These are phyloP conservation scores for Coprinopsis cinerea DNA, from an alignment of 768 basidiomycete species.

Conservation along the genomic window DNA sequence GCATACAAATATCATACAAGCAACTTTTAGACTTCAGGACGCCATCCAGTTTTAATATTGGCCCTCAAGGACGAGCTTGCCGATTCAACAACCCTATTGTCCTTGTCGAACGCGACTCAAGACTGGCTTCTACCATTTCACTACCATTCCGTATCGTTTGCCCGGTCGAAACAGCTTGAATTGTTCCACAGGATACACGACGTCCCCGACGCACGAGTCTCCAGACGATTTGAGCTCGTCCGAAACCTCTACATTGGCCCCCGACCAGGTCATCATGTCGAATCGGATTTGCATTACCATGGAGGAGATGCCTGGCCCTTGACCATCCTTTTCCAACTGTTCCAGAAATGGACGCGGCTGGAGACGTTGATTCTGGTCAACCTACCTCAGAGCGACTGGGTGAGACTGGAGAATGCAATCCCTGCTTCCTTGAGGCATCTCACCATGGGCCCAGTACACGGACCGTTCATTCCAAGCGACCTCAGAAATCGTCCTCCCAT, in stretches of 20 bases:
- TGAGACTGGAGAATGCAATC: constrained; percentile 23
- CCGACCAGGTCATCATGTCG: not conserved
- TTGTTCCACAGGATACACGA: constrained; percentile 18
- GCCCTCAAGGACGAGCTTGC: constrained; percentile 11
- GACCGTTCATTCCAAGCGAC: constrained; percentile 23
- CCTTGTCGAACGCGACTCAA: constrained; percentile 8
- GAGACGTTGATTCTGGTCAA: constrained; percentile 24
- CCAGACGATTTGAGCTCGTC: constrained; percentile 18
- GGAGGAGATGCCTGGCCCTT: constrained; percentile 25
- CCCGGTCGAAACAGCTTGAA: constrained; percentile 8
- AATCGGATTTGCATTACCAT: constrained; percentile 26
- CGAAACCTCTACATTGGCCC: constrained; percentile 28
- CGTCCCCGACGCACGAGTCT: constrained; percentile 13
- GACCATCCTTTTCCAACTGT: constrained; percentile 26
- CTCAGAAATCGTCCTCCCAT: constrained; percentile 21
- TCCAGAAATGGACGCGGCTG: constrained; percentile 23
- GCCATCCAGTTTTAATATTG: constrained; percentile 13
- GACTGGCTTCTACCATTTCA: constrained; percentile 15
- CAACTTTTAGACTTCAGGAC: no score
- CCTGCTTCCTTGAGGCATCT: constrained; percentile 26
- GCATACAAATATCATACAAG: no score
- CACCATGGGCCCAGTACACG: constrained; percentile 30
- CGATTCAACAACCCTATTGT: not conserved
- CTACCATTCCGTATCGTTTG: constrained; percentile 17
- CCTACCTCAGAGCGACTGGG: constrained; percentile 27